These are phyloP conservation scores for Claviceps sorghi DNA, from an alignment of 2,329 filamentous ascomycete genomes.

Conservation along the genomic window DNA sequence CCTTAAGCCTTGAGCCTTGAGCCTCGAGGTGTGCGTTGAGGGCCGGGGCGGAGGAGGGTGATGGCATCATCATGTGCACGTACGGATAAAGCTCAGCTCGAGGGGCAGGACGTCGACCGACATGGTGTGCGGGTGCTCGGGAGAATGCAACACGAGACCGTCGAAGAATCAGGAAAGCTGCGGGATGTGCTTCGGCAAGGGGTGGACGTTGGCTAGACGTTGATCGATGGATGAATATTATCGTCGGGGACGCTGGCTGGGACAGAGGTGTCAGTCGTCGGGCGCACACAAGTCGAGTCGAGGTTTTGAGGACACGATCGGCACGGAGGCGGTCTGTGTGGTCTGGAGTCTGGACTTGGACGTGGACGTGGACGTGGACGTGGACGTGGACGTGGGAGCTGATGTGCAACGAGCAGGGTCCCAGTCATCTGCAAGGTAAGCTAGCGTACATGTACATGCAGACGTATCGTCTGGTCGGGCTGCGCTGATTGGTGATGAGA, in stretches of 20 bases:
- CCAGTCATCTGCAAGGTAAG: not conserved
- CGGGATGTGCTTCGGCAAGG: not conserved
- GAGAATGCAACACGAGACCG: not conserved
- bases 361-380: not conserved
- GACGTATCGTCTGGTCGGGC: not conserved
- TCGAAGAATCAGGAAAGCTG: not conserved
- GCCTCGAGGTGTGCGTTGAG: conserved; percentile 5
- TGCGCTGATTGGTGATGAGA: not conserved
- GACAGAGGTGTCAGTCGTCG: not conserved
- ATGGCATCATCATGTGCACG: conserved; percentile 20
- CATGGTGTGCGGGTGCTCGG: conserved; percentile 41
- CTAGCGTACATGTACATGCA: too few relatives aligned
- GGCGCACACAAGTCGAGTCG: not conserved
- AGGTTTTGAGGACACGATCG: conserved; percentile 3
- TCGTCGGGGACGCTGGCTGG: not conserved
- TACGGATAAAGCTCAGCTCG: conserved; percentile 90
- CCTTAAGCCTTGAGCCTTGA: conserved; percentile 6
- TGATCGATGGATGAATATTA: too few relatives aligned
- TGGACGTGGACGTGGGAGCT: not conserved
- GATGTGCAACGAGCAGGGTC: not conserved
- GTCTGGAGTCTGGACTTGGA: not conserved
- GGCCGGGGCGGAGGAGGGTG: not conserved
- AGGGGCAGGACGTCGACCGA: conserved; percentile 84
- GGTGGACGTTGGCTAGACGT: not conserved
- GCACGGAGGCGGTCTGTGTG: not conserved